phyloP scores from a whole-genome alignment of 257 asterid genomes.

The Lavandula angustifolia region DNA sequence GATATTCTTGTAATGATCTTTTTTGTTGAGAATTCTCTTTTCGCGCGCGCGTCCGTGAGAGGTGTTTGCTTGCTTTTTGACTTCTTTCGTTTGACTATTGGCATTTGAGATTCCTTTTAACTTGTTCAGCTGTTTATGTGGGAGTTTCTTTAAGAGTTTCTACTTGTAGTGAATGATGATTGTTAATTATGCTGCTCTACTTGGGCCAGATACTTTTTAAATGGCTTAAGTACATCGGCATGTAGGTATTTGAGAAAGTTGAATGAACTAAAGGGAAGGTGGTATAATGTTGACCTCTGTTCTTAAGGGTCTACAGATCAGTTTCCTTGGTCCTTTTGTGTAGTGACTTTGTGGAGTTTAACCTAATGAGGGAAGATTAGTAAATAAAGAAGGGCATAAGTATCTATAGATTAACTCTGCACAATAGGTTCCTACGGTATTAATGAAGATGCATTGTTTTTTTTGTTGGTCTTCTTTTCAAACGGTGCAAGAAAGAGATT shows the following conservation, averaged over 20 bases:
- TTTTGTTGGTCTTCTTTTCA: background rate
- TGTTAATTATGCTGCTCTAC: background rate
- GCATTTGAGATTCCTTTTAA: background rate
- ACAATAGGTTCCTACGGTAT: too few relatives aligned
- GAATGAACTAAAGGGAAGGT: background rate
- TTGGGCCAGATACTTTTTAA: background rate
- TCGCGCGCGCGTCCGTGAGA: background rate
- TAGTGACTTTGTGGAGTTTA: background rate
- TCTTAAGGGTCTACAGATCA: background rate
- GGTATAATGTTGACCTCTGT: background rate
- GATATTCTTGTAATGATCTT: background rate
- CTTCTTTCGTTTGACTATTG: background rate
- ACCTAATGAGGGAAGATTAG: background rate
- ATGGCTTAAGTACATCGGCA: background rate
- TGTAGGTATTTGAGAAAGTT: background rate
- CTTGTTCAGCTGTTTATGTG: background rate
- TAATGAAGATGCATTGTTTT: background rate
- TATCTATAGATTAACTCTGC: background rate
- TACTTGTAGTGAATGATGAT: background rate
- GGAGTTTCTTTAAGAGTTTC: background rate
- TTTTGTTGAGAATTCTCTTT: background rate
- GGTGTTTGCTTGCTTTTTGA: background rate
- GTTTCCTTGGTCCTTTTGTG: slow-evolving; percentile 1
- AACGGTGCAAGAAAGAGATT: too few relatives aligned
- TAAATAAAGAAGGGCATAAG: background rate